These are phyloP conservation scores for Geotrichum candidum DNA, from an alignment of 1,139 yeast species.

Conservation along the genomic window DNA sequence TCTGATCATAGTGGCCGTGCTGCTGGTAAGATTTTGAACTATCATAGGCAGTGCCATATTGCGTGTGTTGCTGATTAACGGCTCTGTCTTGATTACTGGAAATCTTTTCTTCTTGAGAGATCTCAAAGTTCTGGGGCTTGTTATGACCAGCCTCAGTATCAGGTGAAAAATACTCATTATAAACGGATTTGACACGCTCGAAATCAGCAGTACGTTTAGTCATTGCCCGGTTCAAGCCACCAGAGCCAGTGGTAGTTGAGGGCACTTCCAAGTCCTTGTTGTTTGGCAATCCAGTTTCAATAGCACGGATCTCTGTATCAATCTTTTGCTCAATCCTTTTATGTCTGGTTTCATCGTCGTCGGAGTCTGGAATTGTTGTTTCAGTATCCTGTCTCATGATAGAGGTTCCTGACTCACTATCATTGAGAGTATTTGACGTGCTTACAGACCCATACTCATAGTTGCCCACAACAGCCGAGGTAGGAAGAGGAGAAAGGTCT, in stretches of 20 bases:
- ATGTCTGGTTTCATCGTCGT: constrained; percentile 11
- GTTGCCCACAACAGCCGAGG: background rate
- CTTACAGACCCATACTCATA: background rate
- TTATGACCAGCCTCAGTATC: background rate
- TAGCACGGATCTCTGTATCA: constrained; percentile 4
- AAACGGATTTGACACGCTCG: constrained; percentile 32
- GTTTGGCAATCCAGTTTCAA: background rate
- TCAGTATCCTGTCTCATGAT: background rate
- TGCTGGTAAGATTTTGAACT: background rate
- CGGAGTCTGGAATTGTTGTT: constrained; percentile 6
- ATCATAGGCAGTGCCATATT: background rate
- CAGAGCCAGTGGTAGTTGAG: background rate
- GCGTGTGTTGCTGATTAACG: background rate
- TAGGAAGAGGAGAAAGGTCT: constrained; percentile 2
- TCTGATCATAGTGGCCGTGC: background rate
- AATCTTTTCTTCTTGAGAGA: background rate
- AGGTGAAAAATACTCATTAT: constrained; percentile 30
- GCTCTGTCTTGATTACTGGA: background rate
- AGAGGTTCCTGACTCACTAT: background rate
- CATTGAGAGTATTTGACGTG: background rate
- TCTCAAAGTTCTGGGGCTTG: background rate
- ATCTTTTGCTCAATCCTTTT: constrained; percentile 1
- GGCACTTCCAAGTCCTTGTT: background rate
- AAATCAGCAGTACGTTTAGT: constrained; percentile 19
- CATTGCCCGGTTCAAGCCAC: background rate